A percentile compares a stretch with the other conserved stretches of the same genome.
These are phyloP conservation scores for Cryphonectria carpinicola DNA, from an alignment of 2,329 filamentous ascomycete species.

Conservation along the genomic window DNA sequence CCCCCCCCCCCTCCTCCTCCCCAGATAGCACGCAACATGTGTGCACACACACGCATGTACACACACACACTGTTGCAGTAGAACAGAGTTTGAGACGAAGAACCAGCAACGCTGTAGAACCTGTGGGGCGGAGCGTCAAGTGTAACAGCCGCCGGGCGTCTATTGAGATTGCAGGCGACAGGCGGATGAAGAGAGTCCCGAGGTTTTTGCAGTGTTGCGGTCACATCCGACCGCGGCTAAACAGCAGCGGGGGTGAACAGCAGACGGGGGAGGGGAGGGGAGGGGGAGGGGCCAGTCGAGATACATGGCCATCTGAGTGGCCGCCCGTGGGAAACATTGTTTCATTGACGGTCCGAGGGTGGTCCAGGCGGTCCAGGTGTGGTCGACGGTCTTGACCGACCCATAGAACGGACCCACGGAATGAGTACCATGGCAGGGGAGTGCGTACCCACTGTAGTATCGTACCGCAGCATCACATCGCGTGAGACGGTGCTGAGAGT, in stretches of 20 bases:
- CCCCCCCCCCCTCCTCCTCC: neutral
- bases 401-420: neutral
- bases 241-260: conserved; percentile 8
- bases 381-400: neutral
- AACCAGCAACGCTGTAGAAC: neutral
- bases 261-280: neutral
- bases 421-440: neutral
- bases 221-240: conserved; percentile 22
- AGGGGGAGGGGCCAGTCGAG: neutral
- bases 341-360: conserved; percentile 15
- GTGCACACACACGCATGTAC: neutral
- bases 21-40: neutral
- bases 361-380: neutral
- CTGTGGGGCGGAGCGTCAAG: conserved; percentile 15
- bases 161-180: conserved; percentile 10
- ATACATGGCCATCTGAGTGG: conserved; percentile 9
- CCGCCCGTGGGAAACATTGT: conserved; percentile 28
- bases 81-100: neutral
- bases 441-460: neutral
- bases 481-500: neutral
- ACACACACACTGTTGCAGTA: neutral
- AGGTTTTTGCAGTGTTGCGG: neutral
- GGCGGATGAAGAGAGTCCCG: neutral
- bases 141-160: conserved; percentile 19
- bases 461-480: neutral